Evolutionary conservation across 2,329 filamentous ascomycete genomes (phyloP).

Genomic region (Neopestalotiopsis sp.): DNA sequence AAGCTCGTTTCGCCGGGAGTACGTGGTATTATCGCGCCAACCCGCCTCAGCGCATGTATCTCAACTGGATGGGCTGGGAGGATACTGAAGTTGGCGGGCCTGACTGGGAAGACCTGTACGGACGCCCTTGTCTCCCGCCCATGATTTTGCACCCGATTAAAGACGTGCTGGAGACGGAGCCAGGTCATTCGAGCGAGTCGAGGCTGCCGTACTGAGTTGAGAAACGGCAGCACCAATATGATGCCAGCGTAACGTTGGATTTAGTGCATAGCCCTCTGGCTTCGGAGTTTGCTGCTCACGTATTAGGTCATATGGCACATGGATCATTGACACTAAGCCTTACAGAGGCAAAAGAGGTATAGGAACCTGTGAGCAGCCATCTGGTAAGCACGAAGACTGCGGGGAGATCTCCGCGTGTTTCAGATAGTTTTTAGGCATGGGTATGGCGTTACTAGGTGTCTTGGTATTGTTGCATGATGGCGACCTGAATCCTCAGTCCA

Average conservation of each 20-base stretch:
- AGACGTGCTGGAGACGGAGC: constrained; percentile 56
- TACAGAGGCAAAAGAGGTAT: neutral
- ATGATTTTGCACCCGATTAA: constrained; percentile 66
- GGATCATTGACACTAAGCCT: neutral
- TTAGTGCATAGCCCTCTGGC: neutral
- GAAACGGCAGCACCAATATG: neutral
- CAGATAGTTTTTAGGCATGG: neutral
- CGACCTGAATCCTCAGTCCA: neutral
- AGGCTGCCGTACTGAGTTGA: constrained; percentile 34
- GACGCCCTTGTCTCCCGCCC: constrained; percentile 62
- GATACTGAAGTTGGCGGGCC: constrained; percentile 59
- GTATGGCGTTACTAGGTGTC: neutral
- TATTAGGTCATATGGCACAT: neutral
- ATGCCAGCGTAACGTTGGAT: neutral
- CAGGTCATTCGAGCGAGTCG: constrained; percentile 47
- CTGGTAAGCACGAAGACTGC: neutral
- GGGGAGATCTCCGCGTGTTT: neutral
- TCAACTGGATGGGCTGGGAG: constrained; percentile 67
- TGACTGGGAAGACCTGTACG: constrained; percentile 60
- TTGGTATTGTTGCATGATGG: neutral
- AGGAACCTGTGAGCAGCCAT: neutral
- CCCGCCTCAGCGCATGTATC: constrained; percentile 62
- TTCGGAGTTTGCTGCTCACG: neutral
- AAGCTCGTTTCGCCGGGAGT: constrained; percentile 60
- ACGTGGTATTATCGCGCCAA: constrained; percentile 67